A percentile compares a stretch with the other conserved stretches of the same genome.
phyloP scores from a whole-genome alignment of 768 basidiomycete genomes.

The Boletales sp. region DNA sequence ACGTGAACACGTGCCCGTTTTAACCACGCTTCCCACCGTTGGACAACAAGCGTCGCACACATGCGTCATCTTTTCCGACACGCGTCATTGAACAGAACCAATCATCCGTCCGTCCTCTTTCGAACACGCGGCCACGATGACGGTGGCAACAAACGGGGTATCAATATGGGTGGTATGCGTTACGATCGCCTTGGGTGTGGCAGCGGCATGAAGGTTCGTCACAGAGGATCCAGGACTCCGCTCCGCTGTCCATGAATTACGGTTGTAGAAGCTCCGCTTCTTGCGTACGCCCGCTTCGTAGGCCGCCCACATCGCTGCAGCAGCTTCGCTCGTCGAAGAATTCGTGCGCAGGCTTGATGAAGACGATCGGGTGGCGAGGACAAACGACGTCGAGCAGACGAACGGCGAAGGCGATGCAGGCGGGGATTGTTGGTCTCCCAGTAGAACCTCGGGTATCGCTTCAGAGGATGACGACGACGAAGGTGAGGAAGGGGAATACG shows the following conservation, averaged over 20 bases:
- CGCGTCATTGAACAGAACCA: constrained; percentile 17
- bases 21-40: neutral
- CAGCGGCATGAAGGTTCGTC: constrained; percentile 9
- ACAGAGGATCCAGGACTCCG: constrained; percentile 21
- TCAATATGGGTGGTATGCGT: constrained; percentile 6
- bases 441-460: constrained; percentile 18
- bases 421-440: constrained; percentile 21
- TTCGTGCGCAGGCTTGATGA: constrained; percentile 27
- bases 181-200: constrained; percentile 19
- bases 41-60: neutral
- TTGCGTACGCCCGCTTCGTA: constrained; percentile 32
- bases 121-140: constrained; percentile 6
- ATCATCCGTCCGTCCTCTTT: neutral
- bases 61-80: neutral
- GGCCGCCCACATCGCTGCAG: constrained; percentile 29
- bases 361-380: constrained; percentile 25
- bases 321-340: constrained; percentile 17
- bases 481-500: constrained; percentile 27
- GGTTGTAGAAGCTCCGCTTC: constrained; percentile 30
- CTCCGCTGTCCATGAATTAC: constrained; percentile 30
- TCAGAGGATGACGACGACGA: constrained; percentile 31
- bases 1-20: neutral
- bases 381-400: constrained; percentile 23
- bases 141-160: constrained; percentile 3
- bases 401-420: constrained; percentile 29